These are phyloP conservation scores for Scedosporium boydii DNA, from an alignment of 2,329 filamentous ascomycete genomes.

Conservation along the genomic window DNA sequence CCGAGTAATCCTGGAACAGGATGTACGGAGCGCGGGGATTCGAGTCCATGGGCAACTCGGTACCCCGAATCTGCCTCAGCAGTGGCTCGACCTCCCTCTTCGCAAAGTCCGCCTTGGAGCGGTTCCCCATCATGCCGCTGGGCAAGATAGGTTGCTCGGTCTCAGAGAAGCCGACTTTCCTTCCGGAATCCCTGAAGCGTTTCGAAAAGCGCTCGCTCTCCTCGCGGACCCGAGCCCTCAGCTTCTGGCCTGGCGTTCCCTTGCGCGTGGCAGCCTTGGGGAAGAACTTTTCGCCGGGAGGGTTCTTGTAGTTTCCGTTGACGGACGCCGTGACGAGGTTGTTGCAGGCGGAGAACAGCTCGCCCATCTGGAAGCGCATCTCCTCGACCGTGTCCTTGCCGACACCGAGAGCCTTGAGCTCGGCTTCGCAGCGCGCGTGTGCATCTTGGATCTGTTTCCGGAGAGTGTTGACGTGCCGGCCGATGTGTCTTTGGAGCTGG, in stretches of 20 bases:
- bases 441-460: conserved; percentile 41
- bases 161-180: conserved; percentile 34
- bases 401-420: conserved; percentile 39
- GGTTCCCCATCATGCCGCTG: conserved; percentile 19
- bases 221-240: conserved; percentile 39
- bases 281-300: conserved; percentile 41
- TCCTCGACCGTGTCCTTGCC: conserved; percentile 43
- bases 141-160: conserved; percentile 15
- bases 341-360: conserved; percentile 41
- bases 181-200: conserved; percentile 38
- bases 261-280: conserved; percentile 36
- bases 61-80: conserved; percentile 39
- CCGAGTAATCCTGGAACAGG: conserved; percentile 42
- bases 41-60: conserved; percentile 41
- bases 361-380: conserved; percentile 44
- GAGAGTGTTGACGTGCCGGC: conserved; percentile 39
- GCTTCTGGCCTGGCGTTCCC: conserved; percentile 40
- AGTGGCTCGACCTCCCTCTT: conserved; percentile 38
- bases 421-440: conserved; percentile 35
- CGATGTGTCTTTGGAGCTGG: conserved; percentile 42
- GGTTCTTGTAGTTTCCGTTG: conserved; percentile 46
- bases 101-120: conserved; percentile 37
- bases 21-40: conserved; percentile 45
- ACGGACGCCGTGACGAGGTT: conserved; percentile 44
- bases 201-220: conserved; percentile 41